Base-by-base conservation (phyloP, 129 eudicot genomes). In the Helianthus tuberosus region DNA sequence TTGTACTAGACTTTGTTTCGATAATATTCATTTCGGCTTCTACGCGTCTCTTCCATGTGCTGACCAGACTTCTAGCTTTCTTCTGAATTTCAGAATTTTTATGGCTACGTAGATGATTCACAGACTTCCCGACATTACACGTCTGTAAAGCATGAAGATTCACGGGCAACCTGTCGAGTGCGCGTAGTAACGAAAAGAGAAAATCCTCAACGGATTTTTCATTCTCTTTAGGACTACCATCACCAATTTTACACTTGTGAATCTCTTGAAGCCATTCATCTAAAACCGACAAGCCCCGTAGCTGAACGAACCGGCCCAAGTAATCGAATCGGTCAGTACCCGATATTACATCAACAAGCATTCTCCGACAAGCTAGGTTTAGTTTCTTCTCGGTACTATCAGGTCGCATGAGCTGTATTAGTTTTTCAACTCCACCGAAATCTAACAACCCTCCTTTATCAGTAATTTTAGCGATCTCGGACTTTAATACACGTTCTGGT, bases 31-130 rank as follows among this genome's bases (percentile, higher is more conserved):
- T 90, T 84, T 94, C 98, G 44, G 96, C 96, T 73, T 93, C 96
- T 61, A 93, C 98, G 3, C 98, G 89, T 77, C 84, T 90, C 81
- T 93, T 93, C 98, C 98, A 94, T 39, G 96, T 94, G 84, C 87
- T 92, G 57, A 94, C 97, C 66, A 94, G 80, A 65, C 85, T 85
- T 77, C 89, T 83, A 16, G 98, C 97, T 79, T 94, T 94, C 80
- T 81, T 90, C 79, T 86, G 96, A 77, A 93, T 90, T 59, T 93
- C 98, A 3, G 84, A 61, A 65, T 88, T 90, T 75, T 82, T 90
- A 76, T 94, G 96, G 17, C 91, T 74, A 1, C 98, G 80, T 25
- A 94, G 64, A 69, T 90, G 93, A 81, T 94, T 94, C 36, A 94
- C 98, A 15, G 98, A 94, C 74, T 82, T 91, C 35, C 98, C 98